Evolutionary conservation across 2,329 filamentous ascomycete species (phyloP).

Genomic region (Botryotinia narcissicola): DNA sequence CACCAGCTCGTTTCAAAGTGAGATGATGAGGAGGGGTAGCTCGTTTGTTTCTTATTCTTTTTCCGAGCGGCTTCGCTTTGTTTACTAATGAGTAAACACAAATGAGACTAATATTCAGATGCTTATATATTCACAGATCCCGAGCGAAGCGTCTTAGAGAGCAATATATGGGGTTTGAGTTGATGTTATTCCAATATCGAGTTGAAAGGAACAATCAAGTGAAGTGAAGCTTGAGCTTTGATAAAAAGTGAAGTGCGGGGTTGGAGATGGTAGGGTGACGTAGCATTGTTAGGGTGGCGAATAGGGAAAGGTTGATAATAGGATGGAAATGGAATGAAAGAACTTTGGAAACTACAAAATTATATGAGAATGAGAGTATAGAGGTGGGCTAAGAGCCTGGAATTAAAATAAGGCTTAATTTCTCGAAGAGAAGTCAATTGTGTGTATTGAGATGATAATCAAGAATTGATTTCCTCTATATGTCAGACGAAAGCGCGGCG

Average conservation of each 20-base stretch:
- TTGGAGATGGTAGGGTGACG: background rate
- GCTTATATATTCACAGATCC: background rate
- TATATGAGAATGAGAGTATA: background rate
- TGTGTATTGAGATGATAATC: background rate
- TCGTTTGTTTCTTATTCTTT: background rate
- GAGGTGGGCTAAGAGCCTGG: background rate
- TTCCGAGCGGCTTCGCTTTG: background rate
- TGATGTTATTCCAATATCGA: background rate
- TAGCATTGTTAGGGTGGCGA: background rate
- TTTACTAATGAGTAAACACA: background rate
- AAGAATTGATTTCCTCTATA: background rate
- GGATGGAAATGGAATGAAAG: background rate
- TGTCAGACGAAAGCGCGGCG: background rate
- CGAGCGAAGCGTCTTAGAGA: background rate
- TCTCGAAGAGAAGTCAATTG: background rate
- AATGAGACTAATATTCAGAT: background rate
- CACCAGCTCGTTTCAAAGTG: background rate
- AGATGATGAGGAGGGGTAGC: background rate
- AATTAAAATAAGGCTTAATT: background rate
- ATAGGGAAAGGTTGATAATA: background rate
- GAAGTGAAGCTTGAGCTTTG: conserved; percentile 9
- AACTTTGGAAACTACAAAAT: background rate
- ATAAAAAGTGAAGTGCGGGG: conserved; percentile 8
- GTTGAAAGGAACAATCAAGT: background rate
- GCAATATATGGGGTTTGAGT: background rate